phyloP scores from a whole-genome alignment of 176 grass and related monocot species.

The Avena insularis region DNA sequence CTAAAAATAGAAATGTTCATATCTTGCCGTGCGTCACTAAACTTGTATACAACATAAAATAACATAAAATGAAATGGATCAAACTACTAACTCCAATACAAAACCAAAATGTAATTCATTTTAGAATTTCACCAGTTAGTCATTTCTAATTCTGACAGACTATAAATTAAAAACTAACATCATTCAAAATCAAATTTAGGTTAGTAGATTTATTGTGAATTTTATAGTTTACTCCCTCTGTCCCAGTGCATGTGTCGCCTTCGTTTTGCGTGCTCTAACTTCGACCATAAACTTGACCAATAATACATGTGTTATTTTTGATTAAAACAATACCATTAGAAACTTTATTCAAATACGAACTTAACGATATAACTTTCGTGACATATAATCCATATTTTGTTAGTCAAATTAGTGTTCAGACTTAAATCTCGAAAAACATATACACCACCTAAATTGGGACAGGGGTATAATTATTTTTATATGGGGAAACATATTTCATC shows the following conservation, averaged over 20 bases:
- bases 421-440: too few relatives aligned
- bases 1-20: conserved; percentile 13
- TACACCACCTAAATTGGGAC: too few relatives aligned
- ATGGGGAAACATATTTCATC: not conserved
- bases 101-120: conserved; percentile 4
- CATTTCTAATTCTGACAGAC: not conserved
- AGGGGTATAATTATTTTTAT: not conserved
- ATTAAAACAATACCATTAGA: too few relatives aligned
- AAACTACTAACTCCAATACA: conserved; percentile 27
- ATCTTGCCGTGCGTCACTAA: conserved; percentile 6
- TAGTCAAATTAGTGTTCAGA: too few relatives aligned
- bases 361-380: too few relatives aligned
- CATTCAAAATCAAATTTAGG: not conserved
- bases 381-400: too few relatives aligned
- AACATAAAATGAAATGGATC: conserved; percentile 29
- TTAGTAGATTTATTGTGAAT: not conserved
- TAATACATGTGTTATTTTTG: too few relatives aligned
- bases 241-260: too few relatives aligned
- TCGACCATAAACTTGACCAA: too few relatives aligned
- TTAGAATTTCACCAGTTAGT: not conserved
- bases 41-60: not conserved
- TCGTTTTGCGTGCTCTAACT: too few relatives aligned
- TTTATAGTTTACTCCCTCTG: not conserved
- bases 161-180: not conserved
- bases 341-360: too few relatives aligned